phyloP scores from a whole-genome alignment of 1,284 basidiomycete genomes.

The Ceraceosorus guamensis region DNA sequence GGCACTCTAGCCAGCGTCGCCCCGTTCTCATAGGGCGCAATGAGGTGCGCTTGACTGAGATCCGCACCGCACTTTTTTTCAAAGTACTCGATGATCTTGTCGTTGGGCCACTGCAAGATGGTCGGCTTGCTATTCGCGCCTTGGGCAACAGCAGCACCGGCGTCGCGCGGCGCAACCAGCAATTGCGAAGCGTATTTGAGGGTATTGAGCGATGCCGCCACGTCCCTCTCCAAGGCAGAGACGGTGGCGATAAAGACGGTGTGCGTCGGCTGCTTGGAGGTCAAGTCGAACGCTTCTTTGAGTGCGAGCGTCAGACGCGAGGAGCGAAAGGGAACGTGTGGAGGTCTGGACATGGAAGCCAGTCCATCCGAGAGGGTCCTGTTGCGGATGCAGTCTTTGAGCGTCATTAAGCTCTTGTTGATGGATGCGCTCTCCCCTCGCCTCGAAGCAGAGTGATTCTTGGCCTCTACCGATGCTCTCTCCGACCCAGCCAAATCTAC shows the following conservation, averaged over 20 bases:
- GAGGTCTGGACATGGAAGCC: background rate
- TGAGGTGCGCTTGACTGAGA: background rate
- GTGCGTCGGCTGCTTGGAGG: slow-evolving; percentile 13
- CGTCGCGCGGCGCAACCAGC: background rate
- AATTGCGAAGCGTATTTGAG: slow-evolving; percentile 12
- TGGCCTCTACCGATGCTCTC: slow-evolving; percentile 53
- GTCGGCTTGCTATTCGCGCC: background rate
- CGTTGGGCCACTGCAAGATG: slow-evolving; percentile 14
- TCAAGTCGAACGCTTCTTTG: slow-evolving; percentile 20
- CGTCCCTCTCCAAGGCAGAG: slow-evolving; percentile 4
- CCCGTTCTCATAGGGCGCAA: slow-evolving; percentile 9
- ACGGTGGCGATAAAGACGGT: slow-evolving; percentile 20
- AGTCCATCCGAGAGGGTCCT: slow-evolving; percentile 50
- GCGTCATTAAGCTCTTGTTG: slow-evolving; percentile 50
- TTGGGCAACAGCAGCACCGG: slow-evolving; percentile 11
- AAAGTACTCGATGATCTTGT: slow-evolving; percentile 5
- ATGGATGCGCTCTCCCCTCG: slow-evolving; percentile 53
- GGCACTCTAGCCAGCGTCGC: slow-evolving; percentile 7
- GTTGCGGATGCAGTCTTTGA: slow-evolving; percentile 46
- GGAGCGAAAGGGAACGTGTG: slow-evolving; percentile 86
- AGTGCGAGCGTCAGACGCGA: slow-evolving; percentile 68
- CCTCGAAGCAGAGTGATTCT: slow-evolving; percentile 45
- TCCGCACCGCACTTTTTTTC: slow-evolving; percentile 5
- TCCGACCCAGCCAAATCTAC: slow-evolving; percentile 58
- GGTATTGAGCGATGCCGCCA: slow-evolving; percentile 14